phyloP scores from a whole-genome alignment of 495 filamentous ascomycete genomes.

The Daldinia childiae region DNA sequence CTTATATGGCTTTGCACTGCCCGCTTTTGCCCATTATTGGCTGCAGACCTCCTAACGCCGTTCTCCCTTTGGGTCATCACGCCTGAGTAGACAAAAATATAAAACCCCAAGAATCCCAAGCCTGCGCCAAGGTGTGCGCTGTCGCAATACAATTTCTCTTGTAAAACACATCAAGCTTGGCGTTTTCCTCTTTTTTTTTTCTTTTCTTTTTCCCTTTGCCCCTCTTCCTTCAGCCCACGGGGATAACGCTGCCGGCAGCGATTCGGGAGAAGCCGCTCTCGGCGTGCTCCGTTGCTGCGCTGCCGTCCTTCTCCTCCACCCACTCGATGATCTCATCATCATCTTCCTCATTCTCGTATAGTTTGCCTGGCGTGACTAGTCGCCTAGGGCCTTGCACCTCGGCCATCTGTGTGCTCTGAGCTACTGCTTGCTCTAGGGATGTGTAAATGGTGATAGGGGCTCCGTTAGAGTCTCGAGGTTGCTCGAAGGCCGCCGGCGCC shows the following conservation, averaged over 20 bases:
- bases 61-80: conserved; percentile 14
- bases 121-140: conserved; percentile 31
- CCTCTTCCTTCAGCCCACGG: conserved; percentile 17
- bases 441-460: conserved; percentile 44
- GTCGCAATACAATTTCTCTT: conserved; percentile 22
- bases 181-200: not conserved
- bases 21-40: not conserved
- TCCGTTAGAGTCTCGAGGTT: conserved; percentile 42
- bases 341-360: conserved; percentile 51
- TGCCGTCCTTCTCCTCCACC: conserved; percentile 15
- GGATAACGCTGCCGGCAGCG: not conserved
- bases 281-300: not conserved
- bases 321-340: conserved; percentile 48
- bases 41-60: conserved; percentile 18
- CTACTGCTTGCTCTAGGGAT: conserved; percentile 44
- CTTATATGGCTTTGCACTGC: conserved; percentile 20
- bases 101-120: conserved; percentile 28
- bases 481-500: conserved; percentile 24
- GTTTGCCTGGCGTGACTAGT: conserved; percentile 45
- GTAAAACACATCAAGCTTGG: conserved; percentile 24
- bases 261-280: not conserved
- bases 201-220: not conserved
- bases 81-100: not conserved
- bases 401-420: conserved; percentile 32
- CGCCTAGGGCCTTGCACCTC: conserved; percentile 32